A percentile compares a stretch with the other conserved stretches of the same genome.
Conservation (phyloP, 1,284 basidiomycete species). For the Chondrostereum purpureum region DNA sequence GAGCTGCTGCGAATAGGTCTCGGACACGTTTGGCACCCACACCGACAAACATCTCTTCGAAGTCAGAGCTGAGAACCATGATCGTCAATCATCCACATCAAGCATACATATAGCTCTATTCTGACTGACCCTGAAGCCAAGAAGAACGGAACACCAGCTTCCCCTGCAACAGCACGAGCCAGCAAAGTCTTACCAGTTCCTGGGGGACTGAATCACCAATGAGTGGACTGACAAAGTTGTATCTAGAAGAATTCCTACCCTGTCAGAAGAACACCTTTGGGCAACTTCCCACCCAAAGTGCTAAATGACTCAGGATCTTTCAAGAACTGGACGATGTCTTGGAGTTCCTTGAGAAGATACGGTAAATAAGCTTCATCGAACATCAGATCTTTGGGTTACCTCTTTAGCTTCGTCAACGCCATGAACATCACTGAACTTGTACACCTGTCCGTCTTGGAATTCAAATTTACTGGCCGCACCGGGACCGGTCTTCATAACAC, state of each 20-base stretch:
- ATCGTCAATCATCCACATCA: too few species aligned
- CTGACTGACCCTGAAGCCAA: conserved; percentile 85
- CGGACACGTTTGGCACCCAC: conserved; percentile 95
- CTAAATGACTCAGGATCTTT: conserved; percentile 87
- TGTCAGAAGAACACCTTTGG: conserved; percentile 87
- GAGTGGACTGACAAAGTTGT: conserved; percentile 1
- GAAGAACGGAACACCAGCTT: conserved; percentile 93
- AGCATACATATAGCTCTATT: too few species aligned
- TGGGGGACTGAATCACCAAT: conserved; percentile 42
- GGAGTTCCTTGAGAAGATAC: conserved; percentile 62
- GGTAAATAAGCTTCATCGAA: conserved; percentile 5
- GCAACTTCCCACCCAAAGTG: conserved; percentile 83
- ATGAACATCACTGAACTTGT: conserved; percentile 90
- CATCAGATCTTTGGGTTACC: conserved; percentile 30
- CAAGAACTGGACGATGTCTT: conserved; percentile 90
- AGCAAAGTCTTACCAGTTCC: conserved; percentile 98
- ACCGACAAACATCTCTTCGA: conserved; percentile 97
- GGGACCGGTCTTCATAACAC: conserved; percentile 83
- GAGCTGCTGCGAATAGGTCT: conserved; percentile 91
- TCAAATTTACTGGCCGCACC: conserved; percentile 73
- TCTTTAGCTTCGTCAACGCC: conserved; percentile 93
- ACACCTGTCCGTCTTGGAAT: conserved; percentile 68
- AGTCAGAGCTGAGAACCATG: conserved; percentile 92
- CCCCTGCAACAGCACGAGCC: conserved; percentile 92
- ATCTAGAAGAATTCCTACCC: conserved; percentile 36